Conservation (phyloP, 148 eudicot species). For the Drosera capensis region DNA sequence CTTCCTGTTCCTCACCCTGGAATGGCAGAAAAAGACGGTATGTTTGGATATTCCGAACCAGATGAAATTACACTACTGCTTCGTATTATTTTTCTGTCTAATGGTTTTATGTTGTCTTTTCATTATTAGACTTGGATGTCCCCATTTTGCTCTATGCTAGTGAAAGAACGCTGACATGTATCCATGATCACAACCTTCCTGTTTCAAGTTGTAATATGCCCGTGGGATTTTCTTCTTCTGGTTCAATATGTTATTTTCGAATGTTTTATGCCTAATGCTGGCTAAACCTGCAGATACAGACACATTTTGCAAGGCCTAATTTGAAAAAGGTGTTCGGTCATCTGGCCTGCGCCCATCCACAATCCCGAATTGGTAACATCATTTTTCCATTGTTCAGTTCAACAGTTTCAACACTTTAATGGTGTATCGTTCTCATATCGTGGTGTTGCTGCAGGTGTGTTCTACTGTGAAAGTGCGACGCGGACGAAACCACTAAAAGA, state of each 20-base stretch:
- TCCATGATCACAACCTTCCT: conserved; percentile 40
- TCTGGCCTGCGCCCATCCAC: conserved; percentile 29
- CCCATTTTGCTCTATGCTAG: conserved; percentile 55
- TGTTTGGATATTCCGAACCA: background rate
- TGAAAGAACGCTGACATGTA: conserved; percentile 55
- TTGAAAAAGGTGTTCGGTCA: conserved; percentile 76
- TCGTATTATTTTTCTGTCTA: background rate
- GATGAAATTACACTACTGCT: background rate
- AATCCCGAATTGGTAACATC: conserved; percentile 55
- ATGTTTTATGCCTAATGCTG: no score
- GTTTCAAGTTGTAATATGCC: no score
- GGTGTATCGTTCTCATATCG: background rate
- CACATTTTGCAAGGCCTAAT: conserved; percentile 99
- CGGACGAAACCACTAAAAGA: conserved; percentile 42
- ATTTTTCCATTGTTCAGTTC: background rate
- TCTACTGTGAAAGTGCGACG: conserved; percentile 88
- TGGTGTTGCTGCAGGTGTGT: conserved; percentile 53
- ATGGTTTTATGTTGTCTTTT: background rate
- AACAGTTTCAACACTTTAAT: background rate
- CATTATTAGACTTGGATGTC: conserved; percentile 90
- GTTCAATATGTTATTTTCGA: no score
- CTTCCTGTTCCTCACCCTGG: conserved; percentile 43
- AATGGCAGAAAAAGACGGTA: conserved; percentile 53
- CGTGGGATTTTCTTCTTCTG: no score
- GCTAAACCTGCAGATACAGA: conserved; percentile 75